phyloP scores from a whole-genome alignment of 2,329 filamentous ascomycete genomes.

The Xylariaceae sp. region DNA sequence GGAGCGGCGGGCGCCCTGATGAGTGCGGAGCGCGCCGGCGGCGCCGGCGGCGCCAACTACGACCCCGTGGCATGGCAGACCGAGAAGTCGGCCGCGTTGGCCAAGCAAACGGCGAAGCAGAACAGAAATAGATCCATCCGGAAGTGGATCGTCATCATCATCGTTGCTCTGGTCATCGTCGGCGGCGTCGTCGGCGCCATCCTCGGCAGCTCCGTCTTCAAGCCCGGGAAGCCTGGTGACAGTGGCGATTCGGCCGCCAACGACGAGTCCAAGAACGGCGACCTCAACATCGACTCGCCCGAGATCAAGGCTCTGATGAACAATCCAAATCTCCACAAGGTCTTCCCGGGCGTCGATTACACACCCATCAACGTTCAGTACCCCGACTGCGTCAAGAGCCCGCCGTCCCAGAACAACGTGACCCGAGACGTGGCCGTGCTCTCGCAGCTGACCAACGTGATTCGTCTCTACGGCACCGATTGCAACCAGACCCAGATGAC shows the following conservation, averaged over 20 bases:
- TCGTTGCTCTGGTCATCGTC: slow-evolving; percentile 58
- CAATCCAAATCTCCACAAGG: slow-evolving; percentile 77
- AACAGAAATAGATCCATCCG: slow-evolving; percentile 55
- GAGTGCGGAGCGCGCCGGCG: slow-evolving; percentile 31
- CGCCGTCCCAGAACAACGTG: slow-evolving; percentile 87
- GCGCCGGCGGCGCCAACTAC: slow-evolving; percentile 23
- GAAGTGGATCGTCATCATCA: slow-evolving; percentile 59
- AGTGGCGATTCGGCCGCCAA: slow-evolving; percentile 44
- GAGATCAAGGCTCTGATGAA: slow-evolving; percentile 78
- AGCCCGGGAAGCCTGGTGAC: slow-evolving; percentile 29
- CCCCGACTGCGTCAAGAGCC: slow-evolving; percentile 68
- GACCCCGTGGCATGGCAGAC: slow-evolving; percentile 23
- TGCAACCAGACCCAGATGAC: slow-evolving; percentile 97
- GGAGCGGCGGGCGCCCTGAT: slow-evolving; percentile 35
- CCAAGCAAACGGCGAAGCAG: slow-evolving; percentile 51
- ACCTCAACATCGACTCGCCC: slow-evolving; percentile 63
- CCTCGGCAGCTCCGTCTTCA: slow-evolving; percentile 31
- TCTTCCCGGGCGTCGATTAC: slow-evolving; percentile 94
- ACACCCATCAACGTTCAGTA: slow-evolving; percentile 89
- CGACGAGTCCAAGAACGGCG: slow-evolving; percentile 58
- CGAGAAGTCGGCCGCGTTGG: slow-evolving; percentile 64
- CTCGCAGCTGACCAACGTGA: slow-evolving; percentile 78
- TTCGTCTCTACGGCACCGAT: slow-evolving; percentile 89
- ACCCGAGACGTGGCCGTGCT: slow-evolving; percentile 87
- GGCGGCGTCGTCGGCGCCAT: slow-evolving; percentile 69